Conservation (phyloP, 208 protist genomes). For the Leishmania lainsoni region DNA sequence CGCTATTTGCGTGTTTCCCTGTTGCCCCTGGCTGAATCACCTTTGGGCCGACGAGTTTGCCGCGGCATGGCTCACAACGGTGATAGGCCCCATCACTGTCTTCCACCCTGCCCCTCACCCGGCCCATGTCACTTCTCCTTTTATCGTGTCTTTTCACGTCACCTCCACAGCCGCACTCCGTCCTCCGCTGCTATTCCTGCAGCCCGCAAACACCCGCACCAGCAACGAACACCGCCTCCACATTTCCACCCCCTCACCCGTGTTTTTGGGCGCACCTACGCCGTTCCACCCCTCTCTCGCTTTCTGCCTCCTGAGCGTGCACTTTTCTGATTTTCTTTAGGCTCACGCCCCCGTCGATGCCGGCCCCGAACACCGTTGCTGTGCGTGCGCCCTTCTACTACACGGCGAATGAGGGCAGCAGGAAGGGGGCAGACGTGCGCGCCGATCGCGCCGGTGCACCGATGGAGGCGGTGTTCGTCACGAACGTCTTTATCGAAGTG, state of each 20-base stretch:
- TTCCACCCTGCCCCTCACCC: background rate
- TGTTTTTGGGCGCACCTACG: background rate
- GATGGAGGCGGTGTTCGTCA: constrained; percentile 32
- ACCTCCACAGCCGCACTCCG: background rate
- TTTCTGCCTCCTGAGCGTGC: background rate
- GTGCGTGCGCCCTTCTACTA: constrained; percentile 45
- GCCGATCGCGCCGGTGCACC: background rate
- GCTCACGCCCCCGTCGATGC: constrained; percentile 10
- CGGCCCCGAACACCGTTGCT: constrained; percentile 19
- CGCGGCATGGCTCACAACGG: background rate
- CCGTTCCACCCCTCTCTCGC: background rate
- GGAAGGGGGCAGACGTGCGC: background rate
- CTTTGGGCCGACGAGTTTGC: background rate
- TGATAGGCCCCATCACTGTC: background rate
- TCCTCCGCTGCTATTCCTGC: background rate
- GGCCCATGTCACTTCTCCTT: background rate
- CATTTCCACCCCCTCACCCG: background rate
- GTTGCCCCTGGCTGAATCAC: background rate
- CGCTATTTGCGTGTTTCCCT: background rate
- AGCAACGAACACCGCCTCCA: background rate
- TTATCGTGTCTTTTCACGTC: background rate
- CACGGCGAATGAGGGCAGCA: background rate
- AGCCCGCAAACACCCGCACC: background rate
- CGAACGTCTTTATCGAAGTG: constrained; percentile 44
- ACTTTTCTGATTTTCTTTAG: background rate